phyloP scores from a whole-genome alignment of 768 basidiomycete genomes.

The Goffeauzyma gilvescens region DNA sequence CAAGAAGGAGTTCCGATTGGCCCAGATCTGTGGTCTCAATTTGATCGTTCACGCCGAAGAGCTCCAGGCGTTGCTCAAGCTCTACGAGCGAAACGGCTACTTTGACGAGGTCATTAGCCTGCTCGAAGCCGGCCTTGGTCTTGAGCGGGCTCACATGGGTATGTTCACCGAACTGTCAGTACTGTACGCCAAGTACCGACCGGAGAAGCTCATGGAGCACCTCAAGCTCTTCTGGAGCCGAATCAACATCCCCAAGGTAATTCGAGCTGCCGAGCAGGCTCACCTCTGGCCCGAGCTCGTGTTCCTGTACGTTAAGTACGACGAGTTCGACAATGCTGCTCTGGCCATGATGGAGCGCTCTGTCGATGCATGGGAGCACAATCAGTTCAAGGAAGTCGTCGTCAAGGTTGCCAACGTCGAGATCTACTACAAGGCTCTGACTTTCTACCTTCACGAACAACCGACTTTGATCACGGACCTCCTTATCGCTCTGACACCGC shows the following conservation, averaged over 20 bases:
- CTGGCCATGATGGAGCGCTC: conserved; percentile 97
- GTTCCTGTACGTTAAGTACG: conserved; percentile 96
- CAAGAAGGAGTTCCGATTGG: conserved; percentile 88
- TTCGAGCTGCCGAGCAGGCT: conserved; percentile 84
- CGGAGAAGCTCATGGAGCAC: conserved; percentile 94
- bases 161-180: conserved; percentile 49
- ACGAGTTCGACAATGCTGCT: conserved; percentile 84
- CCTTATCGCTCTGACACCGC: conserved; percentile 72
- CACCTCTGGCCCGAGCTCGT: conserved; percentile 98
- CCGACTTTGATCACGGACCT: conserved; percentile 85
- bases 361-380: conserved; percentile 97
- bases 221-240: conserved; percentile 72
- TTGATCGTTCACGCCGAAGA: conserved; percentile 45
- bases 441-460: conserved; percentile 86
- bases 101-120: conserved; percentile 84
- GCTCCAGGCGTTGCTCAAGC: conserved; percentile 43
- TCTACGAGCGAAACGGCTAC: conserved; percentile 78
- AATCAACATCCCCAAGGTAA: conserved; percentile 98
- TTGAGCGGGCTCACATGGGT: conserved; percentile 79
- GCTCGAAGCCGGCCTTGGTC: conserved; percentile 74
- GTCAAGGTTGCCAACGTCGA: conserved; percentile 94
- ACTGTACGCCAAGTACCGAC: conserved; percentile 84
- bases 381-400: conserved; percentile 96
- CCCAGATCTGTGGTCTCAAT: conserved; percentile 97
- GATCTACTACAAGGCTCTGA: conserved; percentile 90